phyloP scores from a whole-genome alignment of 2,329 filamentous ascomycete species.

The Penicillium psychrosexuale region DNA sequence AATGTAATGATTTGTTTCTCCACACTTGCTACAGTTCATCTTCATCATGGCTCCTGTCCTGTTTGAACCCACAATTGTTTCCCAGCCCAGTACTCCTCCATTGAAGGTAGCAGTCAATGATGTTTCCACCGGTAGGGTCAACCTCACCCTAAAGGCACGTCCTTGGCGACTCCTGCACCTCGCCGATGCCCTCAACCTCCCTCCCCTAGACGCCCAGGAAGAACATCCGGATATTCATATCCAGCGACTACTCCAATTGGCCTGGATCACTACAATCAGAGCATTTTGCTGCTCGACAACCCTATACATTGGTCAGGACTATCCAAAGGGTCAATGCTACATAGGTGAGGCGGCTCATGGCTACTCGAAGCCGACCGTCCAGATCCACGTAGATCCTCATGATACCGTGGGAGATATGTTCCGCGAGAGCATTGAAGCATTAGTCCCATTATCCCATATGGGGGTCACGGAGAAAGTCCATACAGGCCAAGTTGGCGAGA shows the following conservation, averaged over 20 bases:
- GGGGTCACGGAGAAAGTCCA: not conserved
- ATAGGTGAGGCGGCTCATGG: constrained; percentile 2
- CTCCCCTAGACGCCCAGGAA: not conserved
- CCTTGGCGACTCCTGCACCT: constrained; percentile 8
- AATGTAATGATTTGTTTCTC: not conserved
- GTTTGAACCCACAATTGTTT: not conserved
- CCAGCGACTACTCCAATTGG: constrained; percentile 15
- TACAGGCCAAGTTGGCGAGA: not conserved
- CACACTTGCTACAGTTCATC: not conserved
- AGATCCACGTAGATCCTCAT: constrained; percentile 12
- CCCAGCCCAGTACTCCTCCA: not conserved
- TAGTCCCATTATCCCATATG: not conserved
- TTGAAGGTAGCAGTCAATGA: not conserved
- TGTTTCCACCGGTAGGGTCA: not conserved
- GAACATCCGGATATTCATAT: constrained; percentile 12
- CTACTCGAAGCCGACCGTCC: not conserved
- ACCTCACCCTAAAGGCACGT: not conserved
- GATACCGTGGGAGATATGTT: constrained; percentile 9
- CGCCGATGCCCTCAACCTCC: constrained; percentile 1
- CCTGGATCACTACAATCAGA: constrained; percentile 7
- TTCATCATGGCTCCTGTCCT: constrained; percentile 11
- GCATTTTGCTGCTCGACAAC: constrained; percentile 10
- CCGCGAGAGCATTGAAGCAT: not conserved
- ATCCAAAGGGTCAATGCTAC: constrained; percentile 7
- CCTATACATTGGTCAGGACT: constrained; percentile 11